Conservation (phyloP, 805 yeast genomes). For the Ascoidea tarda region DNA sequence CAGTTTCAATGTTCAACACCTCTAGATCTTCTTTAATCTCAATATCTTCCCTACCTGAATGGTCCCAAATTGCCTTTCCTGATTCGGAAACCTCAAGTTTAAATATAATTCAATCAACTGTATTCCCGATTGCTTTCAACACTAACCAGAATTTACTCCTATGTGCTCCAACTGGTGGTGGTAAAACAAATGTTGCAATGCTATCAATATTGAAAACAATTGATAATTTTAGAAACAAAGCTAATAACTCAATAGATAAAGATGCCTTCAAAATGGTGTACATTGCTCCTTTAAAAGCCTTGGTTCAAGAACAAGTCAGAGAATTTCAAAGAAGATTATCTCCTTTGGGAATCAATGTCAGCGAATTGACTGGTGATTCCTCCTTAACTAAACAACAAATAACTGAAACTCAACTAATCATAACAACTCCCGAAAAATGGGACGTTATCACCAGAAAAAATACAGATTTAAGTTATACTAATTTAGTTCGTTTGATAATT, state of each 20-base stretch:
- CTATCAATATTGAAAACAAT: constrained; percentile 56
- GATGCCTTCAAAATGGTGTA: constrained; percentile 65
- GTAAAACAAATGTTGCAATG: constrained; percentile 95
- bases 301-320: constrained; percentile 89
- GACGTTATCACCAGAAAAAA: constrained; percentile 85
- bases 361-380: constrained; percentile 86
- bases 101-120: constrained; percentile 74
- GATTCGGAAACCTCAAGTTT: constrained; percentile 46
- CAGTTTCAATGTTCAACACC: constrained; percentile 16
- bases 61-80: constrained; percentile 75
- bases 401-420: constrained; percentile 63
- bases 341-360: constrained; percentile 55
- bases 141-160: constrained; percentile 60
- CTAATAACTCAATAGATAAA: constrained; percentile 34
- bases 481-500: constrained; percentile 54
- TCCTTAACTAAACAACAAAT: constrained; percentile 65
- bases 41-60: constrained; percentile 54
- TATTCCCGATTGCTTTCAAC: constrained; percentile 64
- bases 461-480: constrained; percentile 48
- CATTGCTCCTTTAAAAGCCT: constrained; percentile 86
- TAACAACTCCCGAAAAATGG: constrained; percentile 97
- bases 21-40: constrained; percentile 31
- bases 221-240: constrained; percentile 30
- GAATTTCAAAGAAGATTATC: constrained; percentile 63
- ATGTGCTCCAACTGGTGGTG: constrained; percentile 99